Evolutionary conservation across 2,329 filamentous ascomycete genomes (phyloP), one percentile per base, ranked within the genome.

Genomic region (Nothophoma quercina): DNA sequence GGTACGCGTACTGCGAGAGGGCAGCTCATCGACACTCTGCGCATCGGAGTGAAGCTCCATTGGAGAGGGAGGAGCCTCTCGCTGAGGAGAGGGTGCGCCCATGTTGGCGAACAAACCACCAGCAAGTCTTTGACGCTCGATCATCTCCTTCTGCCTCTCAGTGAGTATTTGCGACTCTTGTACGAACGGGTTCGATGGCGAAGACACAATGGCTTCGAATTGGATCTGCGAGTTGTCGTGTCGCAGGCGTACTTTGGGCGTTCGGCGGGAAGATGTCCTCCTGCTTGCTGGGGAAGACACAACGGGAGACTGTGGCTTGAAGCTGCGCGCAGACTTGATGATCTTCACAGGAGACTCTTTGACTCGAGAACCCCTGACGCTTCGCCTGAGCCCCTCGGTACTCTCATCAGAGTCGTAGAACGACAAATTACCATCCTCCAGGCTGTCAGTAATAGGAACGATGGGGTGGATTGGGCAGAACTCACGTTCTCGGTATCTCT

Each of bases 211-310:
- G 0, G 85, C 77, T 2, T 88, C 85, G 65, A 95, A 95, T 34
- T 90, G 82, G 21, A 96, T 82, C 65, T 96, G 91, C 0, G 91
- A 96, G 72, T 96, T 84, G 56, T 96, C 85, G 62, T 96, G 91
- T 26, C 89, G 85, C 22, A 87, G 78, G 53, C 83, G 84, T 15
- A 82, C 78, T 38, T 81, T 84, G 10, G 73, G 72, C 41, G 72
- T 76, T 22, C 58, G 62, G 35, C 65, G 64, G 12, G 63, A 47
- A 42, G 70, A 51, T 12, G 41, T 42, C 54, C 62, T 67, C 47
- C 59, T 65, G 25, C 49, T 64, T 6, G 47, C 55, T 22, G 57
- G 53, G 23, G 57, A 61, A 0, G 65, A 53, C 1, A 66, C 48
- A 4, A 65, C 64, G 12, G 70, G 68, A 19, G 70, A 72, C 22